A percentile compares a stretch with the other conserved stretches of the same genome.
Evolutionary conservation across 202 grass and related monocot species (phyloP).

Genomic region (Digitaria exilis): DNA sequence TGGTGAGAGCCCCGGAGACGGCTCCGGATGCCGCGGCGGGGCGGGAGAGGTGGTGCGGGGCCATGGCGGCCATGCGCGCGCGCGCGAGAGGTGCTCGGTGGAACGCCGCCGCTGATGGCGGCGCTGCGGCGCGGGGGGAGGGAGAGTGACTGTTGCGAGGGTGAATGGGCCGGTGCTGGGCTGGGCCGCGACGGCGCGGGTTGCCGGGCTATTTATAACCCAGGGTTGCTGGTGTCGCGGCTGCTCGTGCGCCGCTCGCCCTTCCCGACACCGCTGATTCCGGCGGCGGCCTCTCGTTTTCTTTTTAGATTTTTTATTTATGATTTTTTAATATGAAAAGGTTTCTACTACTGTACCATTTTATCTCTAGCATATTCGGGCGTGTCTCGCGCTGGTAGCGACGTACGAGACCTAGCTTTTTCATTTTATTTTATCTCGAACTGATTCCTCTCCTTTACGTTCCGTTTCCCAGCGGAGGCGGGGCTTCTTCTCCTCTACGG

Average conservation of each 20-base stretch:
- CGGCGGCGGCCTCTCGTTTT: neutral
- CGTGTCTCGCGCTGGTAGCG: too few relatives aligned
- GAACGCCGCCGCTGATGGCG: conserved; percentile 24
- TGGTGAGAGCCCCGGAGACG: neutral
- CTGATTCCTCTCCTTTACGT: too few relatives aligned
- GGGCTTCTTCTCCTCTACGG: too few relatives aligned
- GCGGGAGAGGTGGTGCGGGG: conserved; percentile 27
- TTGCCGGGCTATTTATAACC: neutral
- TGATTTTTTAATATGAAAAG: too few relatives aligned
- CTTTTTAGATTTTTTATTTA: too few relatives aligned
- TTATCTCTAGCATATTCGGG: too few relatives aligned
- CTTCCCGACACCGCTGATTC: neutral
- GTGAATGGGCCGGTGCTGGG: neutral
- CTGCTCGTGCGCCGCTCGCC: neutral
- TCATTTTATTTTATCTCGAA: too few relatives aligned
- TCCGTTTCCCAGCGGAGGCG: too few relatives aligned
- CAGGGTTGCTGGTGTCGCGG: neutral
- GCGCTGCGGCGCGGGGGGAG: neutral
- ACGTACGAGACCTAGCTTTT: too few relatives aligned
- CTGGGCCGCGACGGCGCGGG: neutral
- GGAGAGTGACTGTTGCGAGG: neutral
- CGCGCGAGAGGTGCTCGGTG: conserved; percentile 30
- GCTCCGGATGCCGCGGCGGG: conserved; percentile 27
- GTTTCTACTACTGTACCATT: too few relatives aligned
- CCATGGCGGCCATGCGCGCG: conserved; percentile 38